Evolutionary conservation across 129 eudicot genomes (phyloP).

Genomic region (Centrapalus pauciflorus): DNA sequence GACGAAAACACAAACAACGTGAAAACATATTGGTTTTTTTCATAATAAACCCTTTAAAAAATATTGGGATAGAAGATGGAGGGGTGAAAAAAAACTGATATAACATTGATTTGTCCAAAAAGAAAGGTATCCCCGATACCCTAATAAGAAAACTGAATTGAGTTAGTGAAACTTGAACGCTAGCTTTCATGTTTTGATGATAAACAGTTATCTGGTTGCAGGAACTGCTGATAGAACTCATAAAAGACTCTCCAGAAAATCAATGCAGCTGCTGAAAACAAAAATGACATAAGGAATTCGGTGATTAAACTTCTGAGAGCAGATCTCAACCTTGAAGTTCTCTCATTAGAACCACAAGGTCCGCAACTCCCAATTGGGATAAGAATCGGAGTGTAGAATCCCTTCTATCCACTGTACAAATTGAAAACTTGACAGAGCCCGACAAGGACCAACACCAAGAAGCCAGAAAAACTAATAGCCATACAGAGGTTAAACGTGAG

Average conservation of each 20-base stretch:
- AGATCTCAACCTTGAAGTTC: not conserved
- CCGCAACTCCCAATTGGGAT: not conserved
- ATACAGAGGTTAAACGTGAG: not conserved
- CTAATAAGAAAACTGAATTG: no score
- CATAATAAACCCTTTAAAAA: no score
- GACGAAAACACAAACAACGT: no score
- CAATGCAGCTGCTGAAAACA: not conserved
- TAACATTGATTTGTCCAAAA: no score
- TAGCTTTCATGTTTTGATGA: not conserved
- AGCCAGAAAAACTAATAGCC: not conserved
- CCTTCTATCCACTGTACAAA: not conserved
- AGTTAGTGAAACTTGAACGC: no score
- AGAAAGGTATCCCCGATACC: no score
- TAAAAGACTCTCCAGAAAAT: not conserved
- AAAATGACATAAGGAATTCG: not conserved
- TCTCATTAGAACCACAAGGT: not conserved
- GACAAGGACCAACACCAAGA: not conserved
- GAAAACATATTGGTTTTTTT: no score
- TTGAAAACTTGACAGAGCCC: not conserved
- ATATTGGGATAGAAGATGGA: no score
- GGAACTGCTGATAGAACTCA: not conserved
- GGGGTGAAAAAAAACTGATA: no score
- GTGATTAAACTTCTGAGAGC: not conserved
- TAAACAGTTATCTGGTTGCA: not conserved
- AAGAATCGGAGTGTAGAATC: not conserved